Base-by-base conservation (phyloP, 1,284 basidiomycete species). In the Phellopilus nigrolimitatus region DNA sequence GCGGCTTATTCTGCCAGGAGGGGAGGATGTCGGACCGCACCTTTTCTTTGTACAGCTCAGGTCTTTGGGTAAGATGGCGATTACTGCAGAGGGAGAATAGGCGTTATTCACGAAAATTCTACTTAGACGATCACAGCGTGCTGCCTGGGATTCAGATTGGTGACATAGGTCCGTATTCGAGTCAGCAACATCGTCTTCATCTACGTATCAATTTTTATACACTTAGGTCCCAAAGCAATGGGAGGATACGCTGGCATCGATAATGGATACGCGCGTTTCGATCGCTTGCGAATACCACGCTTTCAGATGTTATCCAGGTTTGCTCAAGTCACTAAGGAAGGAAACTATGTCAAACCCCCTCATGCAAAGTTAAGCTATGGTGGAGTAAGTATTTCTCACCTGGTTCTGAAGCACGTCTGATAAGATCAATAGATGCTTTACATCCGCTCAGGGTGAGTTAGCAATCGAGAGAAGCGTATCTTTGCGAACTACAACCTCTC, bases 361-460 rank as follows among this genome's bases (percentile, higher is more conserved):
- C 84, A 86, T 59, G 75, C 80, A 3, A 91, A 89, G 64, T 67
- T 91, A 9, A 83, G 79, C 57, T 91, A 89, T 61, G 85, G 87
- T 46, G 85, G 88, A 6, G 84, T 87, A 61, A 64, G 79, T 73
- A 4, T 2, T 17, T 21, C 25, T 12, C 31, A 28, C 57, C 33
- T 15, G 15, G 12, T 37, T 17, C 37, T 2, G 36, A 51, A n/a
- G n/a, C n/a, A n/a, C n/a, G n/a, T n/a, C 7, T 27, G 10, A 19
- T 13, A 37, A 10, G n/a, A 33, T 10, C 24, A 9, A n/a, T 34
- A 85, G 83, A 87, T 86, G 84, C 63, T 86, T 41, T 84, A 81
- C 59, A 84, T 85, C 47, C 78, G 84, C 8, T 75, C 83, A 19
- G 70, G 68, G 81, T 82, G 61, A 57, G 67, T 49, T 22, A 5